Base-by-base conservation (phyloP, 2,329 filamentous ascomycete genomes). In the Ophiostoma triangulosporum region DNA sequence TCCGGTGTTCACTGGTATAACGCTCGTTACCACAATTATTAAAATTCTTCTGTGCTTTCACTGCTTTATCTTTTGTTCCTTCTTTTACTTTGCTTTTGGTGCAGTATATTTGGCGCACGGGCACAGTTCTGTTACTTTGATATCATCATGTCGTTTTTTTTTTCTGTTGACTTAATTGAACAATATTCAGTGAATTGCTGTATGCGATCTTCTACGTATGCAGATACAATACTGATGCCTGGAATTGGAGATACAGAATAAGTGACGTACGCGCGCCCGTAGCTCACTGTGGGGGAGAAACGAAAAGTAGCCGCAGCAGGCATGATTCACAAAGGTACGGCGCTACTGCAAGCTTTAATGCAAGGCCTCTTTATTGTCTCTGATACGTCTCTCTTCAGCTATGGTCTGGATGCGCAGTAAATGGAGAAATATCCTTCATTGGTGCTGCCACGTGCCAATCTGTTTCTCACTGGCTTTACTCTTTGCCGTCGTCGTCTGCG, bases 141-240 rank as follows among this genome's bases (percentile, higher is more conserved):
- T 43, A 43, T 43, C 38, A 43, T 43, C 5, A 14, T 43, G 3
- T 6, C 7, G 20, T 26, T 43, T 43, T 15, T 3, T 24, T 14
- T 14, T 24, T 3, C 26, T 9, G 6, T 8, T 40, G 17, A 20
- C 20, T 40, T 40, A n/a, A n/a, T n/a, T n/a, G n/a, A n/a, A n/a
- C n/a, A n/a, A n/a, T n/a, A n/a, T n/a, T n/a, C n/a, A n/a, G n/a
- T n/a, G n/a, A n/a, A n/a, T n/a, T n/a, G n/a, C n/a, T n/a, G n/a
- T n/a, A n/a, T n/a, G n/a, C n/a, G n/a, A n/a, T n/a, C n/a, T n/a
- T n/a, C n/a, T n/a, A n/a, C n/a, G n/a, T n/a, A n/a, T n/a, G n/a
- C n/a, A n/a, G n/a, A n/a, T n/a, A n/a, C n/a, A 52, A 54, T 52
- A 22, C 53, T 54, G 49, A 27, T 54, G 53, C 53, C 53, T 54